Base-by-base conservation (phyloP, 2,329 filamentous ascomycete species). In the Monilinia vaccinii-corymbosi region DNA sequence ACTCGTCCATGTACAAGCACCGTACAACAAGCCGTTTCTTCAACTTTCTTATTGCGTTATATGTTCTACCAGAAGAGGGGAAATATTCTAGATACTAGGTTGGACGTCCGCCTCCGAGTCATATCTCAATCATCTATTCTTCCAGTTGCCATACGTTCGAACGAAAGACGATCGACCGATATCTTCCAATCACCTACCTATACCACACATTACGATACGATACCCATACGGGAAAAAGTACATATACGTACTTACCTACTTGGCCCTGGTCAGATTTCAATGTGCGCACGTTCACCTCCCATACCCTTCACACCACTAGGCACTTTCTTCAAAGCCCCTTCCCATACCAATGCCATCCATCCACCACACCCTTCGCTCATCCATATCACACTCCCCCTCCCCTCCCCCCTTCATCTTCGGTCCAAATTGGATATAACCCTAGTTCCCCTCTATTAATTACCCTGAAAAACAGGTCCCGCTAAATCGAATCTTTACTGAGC, bases 241-340 rank as follows among this genome's bases (percentile, higher is more conserved):
- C 13, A 34, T 11, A 9, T 18, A 31, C 46, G 6, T 31, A 7
- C 28, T n/a, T 47, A 13, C 46, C 9, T 31, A 23, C 25, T 28
- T 52, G 40, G 36, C 36, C 25, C 50, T 31, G 13, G 50, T 52
- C 36, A 52, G 50, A 52, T 42, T 52, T 31, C 50, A 31, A 52
- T 42, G 31, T 56, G n/a, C 31, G 52, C 52, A 56, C 40, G 40
- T 55, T 21, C 51, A 34, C 45, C 28, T 55, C 52, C 52, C 52
- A n/a, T 55, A 45, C 38, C 38, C 38, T 45, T 45, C 25, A 28
- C 36, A 42, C 25, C 34, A 8, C 32, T 32, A 25, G 6, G 9
- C 4, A 21, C 48, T 36, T 48, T 23, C 18, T 21, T 50, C 11
- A 32, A 50, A 36, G 9, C 48, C 28, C 50, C 32, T 51, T 48